These are phyloP conservation scores for Gyrodon lividus DNA, from an alignment of 768 basidiomycete genomes.

Conservation along the genomic window DNA sequence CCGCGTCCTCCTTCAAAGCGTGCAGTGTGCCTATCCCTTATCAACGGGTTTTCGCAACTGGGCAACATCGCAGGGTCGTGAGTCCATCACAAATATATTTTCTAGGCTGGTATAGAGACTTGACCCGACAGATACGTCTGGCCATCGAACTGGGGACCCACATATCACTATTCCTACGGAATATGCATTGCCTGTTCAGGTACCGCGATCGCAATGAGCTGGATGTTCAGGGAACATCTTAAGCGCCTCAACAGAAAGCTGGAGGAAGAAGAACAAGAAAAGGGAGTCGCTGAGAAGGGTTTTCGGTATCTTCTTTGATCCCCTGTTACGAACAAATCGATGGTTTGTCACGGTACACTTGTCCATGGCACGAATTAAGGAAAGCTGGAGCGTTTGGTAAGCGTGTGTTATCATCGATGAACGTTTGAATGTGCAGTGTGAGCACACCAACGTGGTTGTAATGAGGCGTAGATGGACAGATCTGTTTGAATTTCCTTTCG, in stretches of 20 bases:
- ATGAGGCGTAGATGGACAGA: not conserved
- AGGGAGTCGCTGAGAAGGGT: conserved; percentile 42
- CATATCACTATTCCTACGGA: conserved; percentile 68
- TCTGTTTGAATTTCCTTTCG: too few species aligned
- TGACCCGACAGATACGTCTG: conserved; percentile 55
- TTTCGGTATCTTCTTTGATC: conserved; percentile 52
- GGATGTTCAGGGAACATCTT: conserved; percentile 45
- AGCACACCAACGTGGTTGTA: not conserved
- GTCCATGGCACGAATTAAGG: too few species aligned
- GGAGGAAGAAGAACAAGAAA: conserved; percentile 39
- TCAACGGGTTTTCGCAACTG: conserved; percentile 79
- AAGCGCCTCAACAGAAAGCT: conserved; percentile 38
- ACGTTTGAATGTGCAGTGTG: not conserved
- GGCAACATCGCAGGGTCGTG: conserved; percentile 85
- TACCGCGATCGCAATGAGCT: conserved; percentile 49
- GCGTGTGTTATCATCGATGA: not conserved
- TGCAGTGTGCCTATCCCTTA: conserved; percentile 76
- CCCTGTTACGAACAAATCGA: too few species aligned
- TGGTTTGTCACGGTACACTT: too few species aligned
- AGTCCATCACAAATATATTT: conserved; percentile 28
- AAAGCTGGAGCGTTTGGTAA: too few species aligned
- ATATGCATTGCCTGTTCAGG: conserved; percentile 66
- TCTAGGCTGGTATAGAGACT: not conserved
- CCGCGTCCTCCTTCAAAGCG: conserved; percentile 82
- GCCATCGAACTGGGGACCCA: conserved; percentile 68